Evolutionary conservation across 306 rosid genomes (phyloP), one percentile per base, ranked within the genome.

Genomic region (Gynostemma pentaphyllum): DNA sequence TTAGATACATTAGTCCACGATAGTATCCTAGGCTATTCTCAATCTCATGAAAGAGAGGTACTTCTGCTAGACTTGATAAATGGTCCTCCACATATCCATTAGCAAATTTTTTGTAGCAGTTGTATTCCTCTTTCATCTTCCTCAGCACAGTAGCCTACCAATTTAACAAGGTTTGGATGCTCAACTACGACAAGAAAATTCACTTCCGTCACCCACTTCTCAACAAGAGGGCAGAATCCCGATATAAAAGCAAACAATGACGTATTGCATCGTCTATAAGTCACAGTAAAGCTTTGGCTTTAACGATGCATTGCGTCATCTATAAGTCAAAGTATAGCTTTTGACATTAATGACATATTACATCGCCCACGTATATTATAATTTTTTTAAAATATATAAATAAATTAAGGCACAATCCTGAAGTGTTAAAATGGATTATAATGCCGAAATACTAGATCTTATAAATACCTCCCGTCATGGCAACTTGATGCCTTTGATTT

Each of bases 51-150:
- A 94, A 28, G 30, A 92, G 87, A 79, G 96, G 78, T 62, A 48
- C 48, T 64, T 78, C 87, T 5, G 84, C 67, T 50, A 90, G 85
- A 7, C 74, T 66, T 15, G 90, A 82, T 68, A 92, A 78, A 73
- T 88, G 96, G 72, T 84, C 76, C 55, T 86, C 90, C 22, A 92
- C 90, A 30, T 95, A 88, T 73, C 80, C 76, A 41, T 86, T 86
- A 10, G 95, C 95, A 92, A 81, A 68, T 79, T 88, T 75, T 92
- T 71, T 88, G 77, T 69, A 92, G 87, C 68, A 96, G 75, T 65
- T 92, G 99, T 77, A 92, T 88, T 76, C 99, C 99, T 74, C 99
- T 81, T 82, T 92, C 99, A 55, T 88, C 99, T 36, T 92, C 96
- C 50, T 88, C 99, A 27, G 99, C 99, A 41, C 99, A 92, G 73